These are phyloP conservation scores for Striga asiatica DNA, from an alignment of 257 asterid genomes.

Conservation along the genomic window DNA sequence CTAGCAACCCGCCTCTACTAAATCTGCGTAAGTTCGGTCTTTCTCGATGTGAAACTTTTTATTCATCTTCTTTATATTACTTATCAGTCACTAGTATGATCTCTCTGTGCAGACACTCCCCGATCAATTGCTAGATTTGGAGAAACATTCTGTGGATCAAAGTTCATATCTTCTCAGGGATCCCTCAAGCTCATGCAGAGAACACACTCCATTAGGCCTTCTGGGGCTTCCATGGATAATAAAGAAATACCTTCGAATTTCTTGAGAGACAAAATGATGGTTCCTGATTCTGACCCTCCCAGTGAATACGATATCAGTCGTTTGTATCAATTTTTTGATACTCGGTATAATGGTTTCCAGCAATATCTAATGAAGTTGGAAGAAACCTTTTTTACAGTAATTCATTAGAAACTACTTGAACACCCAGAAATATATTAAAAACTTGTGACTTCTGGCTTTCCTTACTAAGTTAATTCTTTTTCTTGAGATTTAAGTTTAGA, in stretches of 20 bases:
- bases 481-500: not conserved
- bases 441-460: not conserved
- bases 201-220: slow-evolving; percentile 41
- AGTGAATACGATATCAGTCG: slow-evolving; percentile 41
- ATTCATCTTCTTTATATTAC: not conserved
- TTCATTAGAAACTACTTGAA: not conserved
- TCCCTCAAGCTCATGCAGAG: slow-evolving; percentile 36
- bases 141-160: slow-evolving; percentile 21
- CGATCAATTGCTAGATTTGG: slow-evolving; percentile 20
- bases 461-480: not conserved
- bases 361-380: not conserved
- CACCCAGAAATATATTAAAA: not conserved
- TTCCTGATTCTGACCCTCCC: slow-evolving; percentile 76
- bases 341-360: slow-evolving; percentile 37
- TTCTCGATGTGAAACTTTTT: not conserved
- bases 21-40: not conserved
- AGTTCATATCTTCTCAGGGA: slow-evolving; percentile 28
- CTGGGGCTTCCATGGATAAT: slow-evolving; percentile 49
- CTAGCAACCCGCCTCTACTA: slow-evolving; percentile 26
- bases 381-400: not conserved
- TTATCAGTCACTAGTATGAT: slow-evolving; percentile 4
- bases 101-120: slow-evolving; percentile 28
- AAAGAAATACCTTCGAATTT: slow-evolving; percentile 45
- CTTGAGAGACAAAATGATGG: slow-evolving; percentile 48
- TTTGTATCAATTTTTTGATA: slow-evolving; percentile 56